phyloP scores from a whole-genome alignment of 208 protist species.

The Wallacemonas sp. region DNA sequence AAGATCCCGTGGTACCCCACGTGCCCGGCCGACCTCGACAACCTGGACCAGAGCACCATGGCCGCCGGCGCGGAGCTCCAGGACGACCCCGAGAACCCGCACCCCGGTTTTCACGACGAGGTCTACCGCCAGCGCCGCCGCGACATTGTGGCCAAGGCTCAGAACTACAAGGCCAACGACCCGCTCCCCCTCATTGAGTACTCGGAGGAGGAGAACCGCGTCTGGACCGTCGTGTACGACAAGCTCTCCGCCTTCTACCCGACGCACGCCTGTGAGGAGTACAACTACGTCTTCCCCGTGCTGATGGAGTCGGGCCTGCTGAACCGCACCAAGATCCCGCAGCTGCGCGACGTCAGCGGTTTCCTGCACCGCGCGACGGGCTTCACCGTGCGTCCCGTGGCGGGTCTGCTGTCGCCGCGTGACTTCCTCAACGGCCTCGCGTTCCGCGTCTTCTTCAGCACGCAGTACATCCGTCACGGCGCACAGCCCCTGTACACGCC shows the following conservation, averaged over 20 bases:
- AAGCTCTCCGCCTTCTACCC: slow-evolving; percentile 88
- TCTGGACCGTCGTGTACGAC: slow-evolving; percentile 89
- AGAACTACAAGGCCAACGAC: slow-evolving; percentile 83
- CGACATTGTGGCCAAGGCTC: slow-evolving; percentile 69
- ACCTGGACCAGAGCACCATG: slow-evolving; percentile 82
- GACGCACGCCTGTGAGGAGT: slow-evolving; percentile 94
- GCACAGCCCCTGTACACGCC: slow-evolving; percentile 96
- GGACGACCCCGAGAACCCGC: slow-evolving; percentile 89
- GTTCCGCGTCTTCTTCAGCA: slow-evolving; percentile 96
- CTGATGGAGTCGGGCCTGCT: slow-evolving; percentile 95
- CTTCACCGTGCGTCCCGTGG: slow-evolving; percentile 92
- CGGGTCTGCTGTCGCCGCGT: slow-evolving; percentile 92
- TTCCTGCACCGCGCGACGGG: slow-evolving; percentile 94
- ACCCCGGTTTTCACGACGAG: slow-evolving; percentile 95
- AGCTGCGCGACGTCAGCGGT: slow-evolving; percentile 92
- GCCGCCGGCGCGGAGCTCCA: slow-evolving; percentile 84
- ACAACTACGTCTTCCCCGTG: slow-evolving; percentile 91
- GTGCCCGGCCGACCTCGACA: slow-evolving; percentile 77
- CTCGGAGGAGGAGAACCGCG: slow-evolving; percentile 88
- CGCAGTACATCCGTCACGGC: slow-evolving; percentile 97
- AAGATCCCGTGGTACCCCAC: slow-evolving; percentile 81
- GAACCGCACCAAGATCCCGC: slow-evolving; percentile 88
- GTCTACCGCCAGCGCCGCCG: slow-evolving; percentile 91
- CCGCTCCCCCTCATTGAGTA: slow-evolving; percentile 92
- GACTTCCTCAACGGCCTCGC: slow-evolving; percentile 96